These are phyloP conservation scores for Macrotyloma uniflorum DNA, from an alignment of 306 rosid genomes.

Conservation along the genomic window DNA sequence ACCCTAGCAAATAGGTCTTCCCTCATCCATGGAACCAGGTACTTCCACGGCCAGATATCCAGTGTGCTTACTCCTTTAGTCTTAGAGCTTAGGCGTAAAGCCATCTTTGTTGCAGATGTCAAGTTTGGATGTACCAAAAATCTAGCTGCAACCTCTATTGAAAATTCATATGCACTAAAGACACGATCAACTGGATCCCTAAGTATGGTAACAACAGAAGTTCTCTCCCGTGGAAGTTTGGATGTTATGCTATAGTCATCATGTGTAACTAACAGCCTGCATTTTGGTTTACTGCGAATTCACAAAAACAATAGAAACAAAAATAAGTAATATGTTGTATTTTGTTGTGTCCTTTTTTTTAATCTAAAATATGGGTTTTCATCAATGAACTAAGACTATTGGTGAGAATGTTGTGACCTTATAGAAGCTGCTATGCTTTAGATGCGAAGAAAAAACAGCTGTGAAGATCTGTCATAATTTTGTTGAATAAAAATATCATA, in stretches of 20 bases:
- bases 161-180: constrained; percentile 89
- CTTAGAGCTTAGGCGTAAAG: constrained; percentile 63
- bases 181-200: constrained; percentile 93
- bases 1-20: constrained; percentile 89
- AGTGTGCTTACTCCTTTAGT: constrained; percentile 82
- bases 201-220: constrained; percentile 94
- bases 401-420: constrained; percentile 22
- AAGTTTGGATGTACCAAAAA: constrained; percentile 97
- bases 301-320: constrained; percentile 12
- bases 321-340: constrained; percentile 29
- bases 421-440: constrained; percentile 33
- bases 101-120: constrained; percentile 78
- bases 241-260: constrained; percentile 91
- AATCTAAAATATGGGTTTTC: constrained; percentile 17
- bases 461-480: constrained; percentile 23
- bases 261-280: constrained; percentile 89
- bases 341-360: neutral
- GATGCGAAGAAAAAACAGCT: constrained; percentile 26
- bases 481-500: constrained; percentile 17
- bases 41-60: constrained; percentile 99
- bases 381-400: constrained; percentile 22
- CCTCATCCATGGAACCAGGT: constrained; percentile 98
- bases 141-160: constrained; percentile 97
- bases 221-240: constrained; percentile 85
- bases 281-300: constrained; percentile 69